Evolutionary conservation across 2,329 filamentous ascomycete species (phyloP).

Genomic region (Massarina eburnea): DNA sequence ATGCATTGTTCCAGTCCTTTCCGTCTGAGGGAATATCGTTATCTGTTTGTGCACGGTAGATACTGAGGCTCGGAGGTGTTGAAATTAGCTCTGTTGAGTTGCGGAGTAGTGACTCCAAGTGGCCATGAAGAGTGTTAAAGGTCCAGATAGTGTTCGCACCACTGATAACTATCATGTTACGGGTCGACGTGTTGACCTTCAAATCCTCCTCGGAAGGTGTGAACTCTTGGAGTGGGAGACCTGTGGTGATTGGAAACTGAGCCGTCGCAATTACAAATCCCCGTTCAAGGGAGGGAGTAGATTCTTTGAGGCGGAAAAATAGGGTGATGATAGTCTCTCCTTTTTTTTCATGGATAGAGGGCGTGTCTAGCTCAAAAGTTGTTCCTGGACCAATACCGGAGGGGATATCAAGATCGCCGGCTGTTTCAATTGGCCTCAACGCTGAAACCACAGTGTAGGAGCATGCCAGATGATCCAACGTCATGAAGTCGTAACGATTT

Average conservation of each 20-base stretch:
- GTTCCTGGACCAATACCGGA: conserved; percentile 25
- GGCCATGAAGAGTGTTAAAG: conserved; percentile 52
- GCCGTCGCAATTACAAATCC: conserved; percentile 43
- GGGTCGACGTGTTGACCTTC: conserved; percentile 25
- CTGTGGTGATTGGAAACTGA: conserved; percentile 18
- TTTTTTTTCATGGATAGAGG: conserved; percentile 11
- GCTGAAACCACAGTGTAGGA: conserved; percentile 3
- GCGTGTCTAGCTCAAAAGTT: conserved; percentile 28
- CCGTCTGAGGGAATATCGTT: conserved; percentile 60
- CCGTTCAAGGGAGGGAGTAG: conserved; percentile 31
- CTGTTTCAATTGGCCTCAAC: background rate
- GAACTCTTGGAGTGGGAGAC: conserved; percentile 46
- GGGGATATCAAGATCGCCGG: conserved; percentile 23
- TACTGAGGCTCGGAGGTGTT: conserved; percentile 47
- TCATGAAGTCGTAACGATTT: conserved; percentile 41
- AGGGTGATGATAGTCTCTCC: conserved; percentile 20
- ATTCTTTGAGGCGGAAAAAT: conserved; percentile 37
- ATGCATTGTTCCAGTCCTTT: conserved; percentile 57
- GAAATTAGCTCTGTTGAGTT: conserved; percentile 39
- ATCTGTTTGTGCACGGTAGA: conserved; percentile 68
- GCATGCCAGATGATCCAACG: conserved; percentile 38
- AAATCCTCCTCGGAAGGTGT: conserved; percentile 47
- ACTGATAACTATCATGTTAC: conserved; percentile 22
- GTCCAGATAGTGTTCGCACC: conserved; percentile 47
- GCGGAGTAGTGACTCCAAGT: background rate